Evolutionary conservation across 2,329 filamentous ascomycete species (phyloP).

Genomic region (Acephala macrosclerotiorum): DNA sequence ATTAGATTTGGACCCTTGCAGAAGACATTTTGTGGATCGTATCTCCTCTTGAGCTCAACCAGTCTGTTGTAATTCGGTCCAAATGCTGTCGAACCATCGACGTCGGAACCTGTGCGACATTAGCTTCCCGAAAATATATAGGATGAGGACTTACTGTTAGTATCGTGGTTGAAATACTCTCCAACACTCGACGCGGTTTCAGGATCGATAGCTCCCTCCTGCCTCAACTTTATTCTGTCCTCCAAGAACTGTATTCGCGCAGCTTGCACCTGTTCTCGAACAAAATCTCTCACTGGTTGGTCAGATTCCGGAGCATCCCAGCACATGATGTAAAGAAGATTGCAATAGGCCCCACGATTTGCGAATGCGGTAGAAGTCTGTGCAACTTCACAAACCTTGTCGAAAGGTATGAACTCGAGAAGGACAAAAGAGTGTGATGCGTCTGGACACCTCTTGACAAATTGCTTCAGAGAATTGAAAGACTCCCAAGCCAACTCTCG

Average conservation of each 20-base stretch:
- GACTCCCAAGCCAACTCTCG: conserved; percentile 37
- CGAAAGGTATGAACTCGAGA: conserved; percentile 33
- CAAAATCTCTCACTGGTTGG: conserved; percentile 15
- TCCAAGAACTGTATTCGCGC: background rate
- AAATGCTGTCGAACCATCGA: conserved; percentile 43
- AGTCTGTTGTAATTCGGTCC: conserved; percentile 52
- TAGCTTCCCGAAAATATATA: background rate
- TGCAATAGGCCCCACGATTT: conserved; percentile 40
- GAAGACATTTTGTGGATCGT: conserved; percentile 56
- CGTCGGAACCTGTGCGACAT: conserved; percentile 25
- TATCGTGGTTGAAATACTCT: conserved; percentile 5
- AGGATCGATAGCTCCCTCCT: background rate
- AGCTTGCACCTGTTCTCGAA: conserved; percentile 17
- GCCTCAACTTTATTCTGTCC: background rate
- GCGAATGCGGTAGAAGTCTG: conserved; percentile 38
- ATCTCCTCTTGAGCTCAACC: conserved; percentile 52
- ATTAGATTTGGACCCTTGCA: conserved; percentile 39
- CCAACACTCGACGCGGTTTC: background rate
- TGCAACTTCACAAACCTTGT: conserved; percentile 31
- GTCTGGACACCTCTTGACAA: conserved; percentile 37
- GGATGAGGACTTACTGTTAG: conserved; percentile 23
- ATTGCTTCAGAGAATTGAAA: conserved; percentile 40
- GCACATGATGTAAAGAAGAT: conserved; percentile 38
- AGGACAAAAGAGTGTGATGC: conserved; percentile 32
- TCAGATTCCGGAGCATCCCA: conserved; percentile 35